Conservation (phyloP, 2,329 filamentous ascomycete species). For the Verticillium nubilum region DNA sequence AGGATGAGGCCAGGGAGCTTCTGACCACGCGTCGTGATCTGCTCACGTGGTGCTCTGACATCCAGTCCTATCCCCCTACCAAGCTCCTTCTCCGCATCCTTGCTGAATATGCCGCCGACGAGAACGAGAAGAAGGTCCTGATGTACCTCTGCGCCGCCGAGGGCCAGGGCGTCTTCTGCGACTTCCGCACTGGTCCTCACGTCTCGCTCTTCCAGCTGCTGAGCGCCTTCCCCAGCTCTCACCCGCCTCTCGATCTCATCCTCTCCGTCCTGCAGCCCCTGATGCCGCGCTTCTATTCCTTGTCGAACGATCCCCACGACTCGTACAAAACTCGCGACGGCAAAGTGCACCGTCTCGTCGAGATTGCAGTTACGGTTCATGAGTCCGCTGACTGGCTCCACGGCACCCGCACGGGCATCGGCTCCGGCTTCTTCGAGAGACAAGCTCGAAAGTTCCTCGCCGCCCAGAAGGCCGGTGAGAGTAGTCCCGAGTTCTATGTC, state of each 20-base stretch:
- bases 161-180: conserved; percentile 88
- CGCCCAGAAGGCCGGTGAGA: conserved; percentile 56
- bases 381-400: conserved; percentile 75
- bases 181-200: conserved; percentile 84
- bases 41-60: conserved; percentile 92
- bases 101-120: conserved; percentile 75
- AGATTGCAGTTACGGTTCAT: conserved; percentile 95
- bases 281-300: conserved; percentile 97
- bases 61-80: conserved; percentile 87
- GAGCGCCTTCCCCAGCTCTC: conserved; percentile 84
- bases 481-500: conserved; percentile 60
- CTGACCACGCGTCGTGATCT: conserved; percentile 85
- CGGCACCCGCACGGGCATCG: conserved; percentile 72
- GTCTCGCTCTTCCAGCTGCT: conserved; percentile 82
- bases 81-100: conserved; percentile 81
- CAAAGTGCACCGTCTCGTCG: conserved; percentile 73
- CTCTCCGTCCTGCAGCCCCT: conserved; percentile 77
- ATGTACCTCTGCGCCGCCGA: conserved; percentile 82
- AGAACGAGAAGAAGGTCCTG: conserved; percentile 84
- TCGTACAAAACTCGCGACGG: conserved; percentile 62
- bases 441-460: conserved; percentile 69
- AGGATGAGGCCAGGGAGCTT: conserved; percentile 79
- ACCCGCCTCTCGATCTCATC: conserved; percentile 78
- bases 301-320: conserved; percentile 91
- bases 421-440: conserved; percentile 89